Base-by-base conservation (phyloP, 495 filamentous ascomycete genomes). In the Eremomyces bilateralis region DNA sequence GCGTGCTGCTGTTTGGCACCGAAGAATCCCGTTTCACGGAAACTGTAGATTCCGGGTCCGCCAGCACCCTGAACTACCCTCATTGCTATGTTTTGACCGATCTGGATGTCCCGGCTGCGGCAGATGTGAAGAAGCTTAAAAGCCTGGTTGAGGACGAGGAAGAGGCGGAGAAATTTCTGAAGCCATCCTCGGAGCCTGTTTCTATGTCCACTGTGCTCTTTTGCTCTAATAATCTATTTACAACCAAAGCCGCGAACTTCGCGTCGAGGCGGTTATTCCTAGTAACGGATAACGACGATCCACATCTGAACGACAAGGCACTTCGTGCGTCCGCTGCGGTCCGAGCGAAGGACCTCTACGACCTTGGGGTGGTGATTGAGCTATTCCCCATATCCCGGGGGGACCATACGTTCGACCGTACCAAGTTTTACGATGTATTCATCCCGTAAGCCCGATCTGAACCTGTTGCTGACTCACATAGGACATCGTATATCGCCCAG, bases 181-280 rank as follows among this genome's bases (percentile, higher is more conserved):
- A 69, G 0, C 73, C 82, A 4, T 44, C 58, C 1, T 67, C 76
- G 0, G 52, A 70, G 6, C 69, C 84, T 45, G 72, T 78, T 4
- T 67, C 72, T 4, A 92, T 99, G 78, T 69, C 80, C 15, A 90
- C 84, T 48, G 65, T 99, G 1, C 60, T 99, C 1, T 95, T 93
- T 50, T 84, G 84, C 48, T 83, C 78, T 29, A 95, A 95, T 44
- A 82, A 94, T 42, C 80, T 95, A 24, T 93, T 99, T 53, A 90
- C 88, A 2, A 93, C 78, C 1, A 92, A 77, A 48, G 82, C 90
- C 0, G 73, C 88, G 12, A 95, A 93, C 45, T 94, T 95, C 50
- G 71, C 80, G 16, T 94, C 88, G 0, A 61, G 90, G 27, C 69
- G 90, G 21, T 59, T 99, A 8, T 95, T 99, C 55, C 71, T 99